A percentile compares a stretch with the other conserved stretches of the same genome.
These are phyloP conservation scores for Mollisiaceae sp. DNA, from an alignment of 2,329 filamentous ascomycete species.

Conservation along the genomic window DNA sequence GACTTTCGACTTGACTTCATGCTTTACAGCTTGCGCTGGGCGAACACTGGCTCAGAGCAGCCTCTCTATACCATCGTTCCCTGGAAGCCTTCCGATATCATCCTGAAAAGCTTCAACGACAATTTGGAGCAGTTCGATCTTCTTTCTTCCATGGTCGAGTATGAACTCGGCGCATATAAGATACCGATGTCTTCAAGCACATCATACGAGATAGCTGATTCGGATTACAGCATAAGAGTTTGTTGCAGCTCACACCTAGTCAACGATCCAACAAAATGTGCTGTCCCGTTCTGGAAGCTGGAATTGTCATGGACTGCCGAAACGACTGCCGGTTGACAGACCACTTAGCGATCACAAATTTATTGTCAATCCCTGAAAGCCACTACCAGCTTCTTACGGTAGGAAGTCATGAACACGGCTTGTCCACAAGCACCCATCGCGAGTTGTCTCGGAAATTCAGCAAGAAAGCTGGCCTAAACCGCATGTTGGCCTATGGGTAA, in stretches of 20 bases:
- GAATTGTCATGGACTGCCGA: not conserved
- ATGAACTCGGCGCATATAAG: not conserved
- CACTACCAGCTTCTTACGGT: not conserved
- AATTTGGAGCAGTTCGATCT: not conserved
- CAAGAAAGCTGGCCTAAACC: too few relatives aligned
- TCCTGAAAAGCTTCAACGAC: not conserved
- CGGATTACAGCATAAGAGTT: not conserved
- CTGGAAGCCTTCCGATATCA: not conserved
- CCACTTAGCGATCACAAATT: not conserved
- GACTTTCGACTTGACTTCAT: not conserved
- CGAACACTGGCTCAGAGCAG: not conserved
- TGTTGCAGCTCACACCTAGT: not conserved
- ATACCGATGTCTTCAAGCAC: not conserved
- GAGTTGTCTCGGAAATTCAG: not conserved
- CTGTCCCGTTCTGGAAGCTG: not conserved
- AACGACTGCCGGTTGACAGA: not conserved
- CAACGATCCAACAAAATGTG: not conserved
- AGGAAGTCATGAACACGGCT: not conserved
- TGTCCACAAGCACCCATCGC: not conserved
- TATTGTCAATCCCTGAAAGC: not conserved
- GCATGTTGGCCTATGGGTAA: too few relatives aligned
- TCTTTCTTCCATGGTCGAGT: not conserved
- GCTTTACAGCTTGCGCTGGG: not conserved
- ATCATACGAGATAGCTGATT: not conserved
- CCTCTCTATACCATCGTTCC: not conserved